Evolutionary conservation across 768 basidiomycete genomes (phyloP).

Genomic region (Cystobasidium onofrii): DNA sequence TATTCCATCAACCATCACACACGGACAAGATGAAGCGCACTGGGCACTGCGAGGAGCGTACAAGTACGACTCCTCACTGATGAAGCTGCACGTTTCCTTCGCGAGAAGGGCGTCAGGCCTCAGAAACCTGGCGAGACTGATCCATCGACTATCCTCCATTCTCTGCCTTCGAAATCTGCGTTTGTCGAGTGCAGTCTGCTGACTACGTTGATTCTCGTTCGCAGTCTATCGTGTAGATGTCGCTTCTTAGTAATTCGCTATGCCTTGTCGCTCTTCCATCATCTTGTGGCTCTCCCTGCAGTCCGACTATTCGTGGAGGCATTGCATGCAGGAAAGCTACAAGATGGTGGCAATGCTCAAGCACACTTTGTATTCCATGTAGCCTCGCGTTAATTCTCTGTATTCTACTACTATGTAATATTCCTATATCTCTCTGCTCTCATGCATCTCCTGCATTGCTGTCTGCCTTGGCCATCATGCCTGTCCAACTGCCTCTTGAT

Average conservation of each 20-base stretch:
- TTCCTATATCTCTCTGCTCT: too few relatives aligned
- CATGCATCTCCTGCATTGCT: too few relatives aligned
- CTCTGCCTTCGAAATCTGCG: neutral
- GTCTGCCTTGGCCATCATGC: too few relatives aligned
- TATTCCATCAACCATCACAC: neutral
- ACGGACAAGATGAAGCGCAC: constrained; percentile 8
- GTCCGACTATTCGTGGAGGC: too few relatives aligned
- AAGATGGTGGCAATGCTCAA: too few relatives aligned
- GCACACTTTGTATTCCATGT: too few relatives aligned
- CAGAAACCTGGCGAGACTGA: constrained; percentile 11
- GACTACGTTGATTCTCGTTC: neutral
- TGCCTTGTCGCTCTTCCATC: too few relatives aligned
- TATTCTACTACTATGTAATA: too few relatives aligned
- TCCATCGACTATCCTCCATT: neutral
- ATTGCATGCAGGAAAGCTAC: too few relatives aligned
- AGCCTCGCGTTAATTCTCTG: too few relatives aligned
- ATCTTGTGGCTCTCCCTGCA: too few relatives aligned
- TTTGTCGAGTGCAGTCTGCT: neutral
- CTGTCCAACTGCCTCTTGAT: neutral
- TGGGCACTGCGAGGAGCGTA: constrained; percentile 8
- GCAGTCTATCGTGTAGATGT: neutral
- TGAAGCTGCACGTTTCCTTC: constrained; percentile 9
- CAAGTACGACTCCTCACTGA: neutral
- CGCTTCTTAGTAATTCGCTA: too few relatives aligned
- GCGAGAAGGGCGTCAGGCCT: constrained; percentile 1